Evolutionary conservation across 225 moss, liverwort and hornwort genomes (phyloP), one percentile per base, ranked within the genome.

Genomic region (Sphagnum contortum): DNA sequence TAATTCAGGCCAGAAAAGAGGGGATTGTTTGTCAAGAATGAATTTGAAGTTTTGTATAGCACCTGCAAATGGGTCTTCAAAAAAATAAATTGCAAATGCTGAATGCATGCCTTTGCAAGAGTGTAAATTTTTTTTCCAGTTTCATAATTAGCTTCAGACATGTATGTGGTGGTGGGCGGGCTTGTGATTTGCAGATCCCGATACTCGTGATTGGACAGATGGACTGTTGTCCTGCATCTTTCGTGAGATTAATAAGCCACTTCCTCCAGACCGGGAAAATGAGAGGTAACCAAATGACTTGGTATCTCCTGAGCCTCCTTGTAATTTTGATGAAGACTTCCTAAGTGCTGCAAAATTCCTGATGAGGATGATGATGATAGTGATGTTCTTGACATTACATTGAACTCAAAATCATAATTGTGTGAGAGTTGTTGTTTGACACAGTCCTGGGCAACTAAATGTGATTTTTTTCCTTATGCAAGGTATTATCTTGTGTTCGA

Each of bases 201-300:
- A 93, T 62, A 93, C 92, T 10, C 86, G 88, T 45, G 92, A 93
- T 64, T 93, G 92, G 92, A 88, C 83, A 12, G 90, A 93, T 75
- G 92, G 89, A 58, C 81, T 92, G 0, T 52, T 92, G 55, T 92
- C 92, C 3, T 87, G 48, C 59, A 88, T 92, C 47, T 92, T 89
- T 64, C 74, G 87, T 57, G 87, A 92, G 75, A 89, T 92, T 29
- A 92, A 89, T 50, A 92, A 87, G 58, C 78, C 89, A 5, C 62
- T 92, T 6, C 66, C 73, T 0, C 69, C 64, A 1, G 76, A 75
- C 48, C 79, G 81, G 66, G 71, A 89, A 64, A 89, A 88, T 55
- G 79, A 83, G 47, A 82, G 75, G 82, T 82, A 63, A 29, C 29
- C 29, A 29, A 29, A 29, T 29, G 29, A 29, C 29, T 29, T 29